Evolutionary conservation across 1,284 basidiomycete species (phyloP), one percentile per base, ranked within the genome.

Genomic region (Testicularia cyperi): DNA sequence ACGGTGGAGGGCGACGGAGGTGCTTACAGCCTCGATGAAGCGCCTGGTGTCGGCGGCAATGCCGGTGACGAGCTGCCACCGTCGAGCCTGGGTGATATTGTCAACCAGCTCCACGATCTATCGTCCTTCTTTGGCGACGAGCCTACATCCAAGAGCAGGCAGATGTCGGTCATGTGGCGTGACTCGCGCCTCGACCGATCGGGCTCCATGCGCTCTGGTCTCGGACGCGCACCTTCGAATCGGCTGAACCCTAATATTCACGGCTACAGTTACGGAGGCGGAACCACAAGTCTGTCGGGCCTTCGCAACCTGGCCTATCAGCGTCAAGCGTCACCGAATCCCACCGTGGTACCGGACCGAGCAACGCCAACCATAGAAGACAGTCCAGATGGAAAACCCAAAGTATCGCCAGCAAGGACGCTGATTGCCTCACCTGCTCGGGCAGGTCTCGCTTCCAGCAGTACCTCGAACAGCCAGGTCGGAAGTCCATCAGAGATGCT

Each of bases 81-180:
- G 15, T 39, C 44, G 2, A 63, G 62, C 31, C 33, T 75, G 37
- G 70, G 62, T 13, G 65, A 68, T 15, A 51, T 75, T 14, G 72
- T 74, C 23, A 63, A 53, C 16, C 74, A 75, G 63, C 62, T 75
- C 19, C 68, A 73, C 34, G 72, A 75, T 31, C 38, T 75, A 18
- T 69, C 68, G 9, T 54, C 46, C 26, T 75, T 72, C 66, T 75
- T 75, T 40, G 68, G 60, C 23, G 68, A 71, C 18, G 67, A 68
- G 30, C 57, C 57, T 16, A 68, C 47, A 56, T 46, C 38, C 27
- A 57, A 51, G 47, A 51, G 43, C 31, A 51, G 46, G 3, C 57
- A 57, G 15, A 41, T 33, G 22, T 56, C 47, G 18, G 58, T 54
- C 32, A 64, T 54, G 60, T 58, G 49, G 43, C 54, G 51, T n/a